Percentiles rank a stretch among this genome's conserved stretches.
Evolutionary conservation across 2,329 filamentous ascomycete species (phyloP).

Genomic region (Curvularia eragrostidis): DNA sequence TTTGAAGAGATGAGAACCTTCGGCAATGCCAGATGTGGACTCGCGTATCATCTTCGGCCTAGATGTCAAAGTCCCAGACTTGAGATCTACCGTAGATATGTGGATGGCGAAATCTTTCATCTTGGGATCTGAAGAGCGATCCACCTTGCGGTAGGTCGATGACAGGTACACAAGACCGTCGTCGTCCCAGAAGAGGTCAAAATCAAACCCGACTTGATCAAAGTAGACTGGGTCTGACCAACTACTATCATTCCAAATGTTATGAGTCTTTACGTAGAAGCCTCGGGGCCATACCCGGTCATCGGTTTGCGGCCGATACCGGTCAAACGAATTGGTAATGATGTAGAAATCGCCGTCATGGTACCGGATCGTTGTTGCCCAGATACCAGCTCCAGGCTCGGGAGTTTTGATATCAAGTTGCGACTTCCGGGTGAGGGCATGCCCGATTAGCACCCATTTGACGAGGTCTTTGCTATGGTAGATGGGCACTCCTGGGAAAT

Average conservation of each 20-base stretch:
- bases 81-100: slow-evolving; percentile 40
- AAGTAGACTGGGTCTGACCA: slow-evolving; percentile 38
- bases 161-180: slow-evolving; percentile 59
- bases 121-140: slow-evolving; percentile 25
- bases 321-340: slow-evolving; percentile 35
- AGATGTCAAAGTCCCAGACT: slow-evolving; percentile 32
- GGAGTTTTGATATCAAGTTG: slow-evolving; percentile 47
- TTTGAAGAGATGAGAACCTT: slow-evolving; percentile 48
- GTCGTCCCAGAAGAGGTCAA: slow-evolving; percentile 59
- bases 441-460: slow-evolving; percentile 57
- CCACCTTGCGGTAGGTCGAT: slow-evolving; percentile 23
- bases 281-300: slow-evolving; percentile 54
- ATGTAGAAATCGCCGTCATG: slow-evolving; percentile 27
- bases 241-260: slow-evolving; percentile 24
- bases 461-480: slow-evolving; percentile 61
- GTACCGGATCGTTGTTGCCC: slow-evolving; percentile 33
- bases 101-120: slow-evolving; percentile 41
- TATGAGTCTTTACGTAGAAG: slow-evolving; percentile 53
- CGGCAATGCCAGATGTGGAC: slow-evolving; percentile 32
- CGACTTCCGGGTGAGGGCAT: slow-evolving; percentile 45
- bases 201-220: slow-evolving; percentile 34
- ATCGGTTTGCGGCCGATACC: slow-evolving; percentile 36
- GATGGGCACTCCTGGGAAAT: slow-evolving; percentile 61
- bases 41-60: slow-evolving; percentile 36
- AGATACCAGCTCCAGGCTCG: slow-evolving; percentile 33